Base-by-base conservation (phyloP, 208 protist species). In the Porcisia hertigi region DNA sequence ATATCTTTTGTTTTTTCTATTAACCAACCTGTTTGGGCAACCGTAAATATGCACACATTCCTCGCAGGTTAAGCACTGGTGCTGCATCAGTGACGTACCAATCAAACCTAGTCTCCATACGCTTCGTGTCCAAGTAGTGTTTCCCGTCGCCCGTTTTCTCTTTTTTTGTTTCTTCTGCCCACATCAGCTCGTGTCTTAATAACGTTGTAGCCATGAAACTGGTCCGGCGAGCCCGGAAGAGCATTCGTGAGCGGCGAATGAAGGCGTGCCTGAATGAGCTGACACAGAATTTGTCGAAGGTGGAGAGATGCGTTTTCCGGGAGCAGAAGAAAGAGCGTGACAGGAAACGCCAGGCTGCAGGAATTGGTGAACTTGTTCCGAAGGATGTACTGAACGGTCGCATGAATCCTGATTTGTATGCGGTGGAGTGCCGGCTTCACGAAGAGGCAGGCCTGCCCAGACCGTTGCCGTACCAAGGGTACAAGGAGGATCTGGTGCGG, bases 221-320 rank as follows among this genome's bases (percentile, higher is more conserved):
- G 3, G 93, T 97, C 23, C 83, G 93, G 4, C 83, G 93, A 34
- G 93, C 93, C 41, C 82, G 93, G 23, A 97, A 97, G 85, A 95
- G 90, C 75, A 94, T 97, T 73, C 86, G 86, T 23, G 91, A 97
- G 76, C 84, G 93, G 41, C 89, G 91, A 25, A 97, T 97, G 93
- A 93, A 91, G 79, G 90, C 86, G 53, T 97, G 91, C 81, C 83
- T 95, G 60, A 94, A 90, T 66, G 93, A 97, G 63, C 82, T 97
- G 3, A 93, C 74, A 64, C 53, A 86, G 16, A 97, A 97, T 69
- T 75, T 96, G 2, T 84, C 89, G 18, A 95, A 95, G 82, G 91
- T 97, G 47, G 93, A 97, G 73, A 89, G 89, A 83, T 80, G 87
- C 34, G 91, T 95, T 11, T 95, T 91, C 69, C 76, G 75, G 60